phyloP scores from a whole-genome alignment of 1,284 basidiomycete genomes.

The Trichosporon ovoides region DNA sequence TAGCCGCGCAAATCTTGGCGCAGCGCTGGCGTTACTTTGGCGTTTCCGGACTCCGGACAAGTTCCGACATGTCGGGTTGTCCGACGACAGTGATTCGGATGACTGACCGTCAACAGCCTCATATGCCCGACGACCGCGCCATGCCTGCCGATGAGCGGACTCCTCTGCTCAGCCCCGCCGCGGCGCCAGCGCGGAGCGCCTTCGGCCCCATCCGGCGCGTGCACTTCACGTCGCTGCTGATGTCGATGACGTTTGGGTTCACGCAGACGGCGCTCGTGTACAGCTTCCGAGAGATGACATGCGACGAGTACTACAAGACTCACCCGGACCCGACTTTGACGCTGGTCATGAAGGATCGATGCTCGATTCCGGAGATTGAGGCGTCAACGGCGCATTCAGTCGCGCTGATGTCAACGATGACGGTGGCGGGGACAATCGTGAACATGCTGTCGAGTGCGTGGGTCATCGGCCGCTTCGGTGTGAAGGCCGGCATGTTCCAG shows the following conservation, averaged over 20 bases:
- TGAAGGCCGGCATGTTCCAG: slow-evolving; percentile 41
- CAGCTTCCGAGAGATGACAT: slow-evolving; percentile 40
- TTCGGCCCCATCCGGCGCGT: slow-evolving; percentile 30
- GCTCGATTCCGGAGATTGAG: slow-evolving; percentile 34
- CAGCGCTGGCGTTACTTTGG: too few relatives aligned
- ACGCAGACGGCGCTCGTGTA: slow-evolving; percentile 47
- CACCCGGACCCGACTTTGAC: slow-evolving; percentile 7
- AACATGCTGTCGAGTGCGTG: slow-evolving; percentile 45
- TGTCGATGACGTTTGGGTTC: slow-evolving; percentile 37
- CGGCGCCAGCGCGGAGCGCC: not conserved
- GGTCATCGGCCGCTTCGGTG: slow-evolving; percentile 37
- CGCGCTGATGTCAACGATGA: slow-evolving; percentile 34
- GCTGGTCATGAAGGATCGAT: slow-evolving; percentile 27
- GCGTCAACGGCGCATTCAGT: slow-evolving; percentile 29
- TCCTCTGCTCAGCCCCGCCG: too few relatives aligned
- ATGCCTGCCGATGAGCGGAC: too few relatives aligned
- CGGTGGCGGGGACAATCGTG: slow-evolving; percentile 25
- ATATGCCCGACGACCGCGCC: too few relatives aligned
- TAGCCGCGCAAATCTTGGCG: too few relatives aligned
- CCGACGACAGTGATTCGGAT: too few relatives aligned
- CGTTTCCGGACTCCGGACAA: too few relatives aligned
- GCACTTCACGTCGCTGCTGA: slow-evolving; percentile 34
- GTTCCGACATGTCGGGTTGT: too few relatives aligned
- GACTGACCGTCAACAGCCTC: too few relatives aligned
- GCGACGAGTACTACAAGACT: slow-evolving; percentile 40